phyloP scores from a whole-genome alignment of 2,329 filamentous ascomycete genomes.

The Sclerotinia nivalis region DNA sequence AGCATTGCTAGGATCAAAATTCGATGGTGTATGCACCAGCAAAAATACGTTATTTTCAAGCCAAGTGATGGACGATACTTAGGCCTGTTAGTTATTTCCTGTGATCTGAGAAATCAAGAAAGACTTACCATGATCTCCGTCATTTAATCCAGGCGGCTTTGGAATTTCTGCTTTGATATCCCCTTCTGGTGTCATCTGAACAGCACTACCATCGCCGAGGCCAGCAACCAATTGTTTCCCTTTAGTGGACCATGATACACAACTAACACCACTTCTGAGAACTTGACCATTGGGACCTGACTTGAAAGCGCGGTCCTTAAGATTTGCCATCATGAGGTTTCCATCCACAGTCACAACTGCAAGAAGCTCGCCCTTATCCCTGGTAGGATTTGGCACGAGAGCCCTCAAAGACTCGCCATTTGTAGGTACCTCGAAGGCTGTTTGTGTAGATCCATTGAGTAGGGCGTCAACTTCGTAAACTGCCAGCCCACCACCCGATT shows the following conservation, averaged over 20 bases:
- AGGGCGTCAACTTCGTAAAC: slow-evolving; percentile 77
- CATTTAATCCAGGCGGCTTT: slow-evolving; percentile 66
- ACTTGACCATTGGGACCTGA: slow-evolving; percentile 61
- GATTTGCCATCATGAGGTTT: slow-evolving; percentile 79
- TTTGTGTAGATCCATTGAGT: slow-evolving; percentile 63
- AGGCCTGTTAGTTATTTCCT: slow-evolving; percentile 34
- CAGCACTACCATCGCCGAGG: slow-evolving; percentile 73
- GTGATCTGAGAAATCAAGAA: neutral
- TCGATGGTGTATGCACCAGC: slow-evolving; percentile 70
- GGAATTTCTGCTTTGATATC: slow-evolving; percentile 76
- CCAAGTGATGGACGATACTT: slow-evolving; percentile 82
- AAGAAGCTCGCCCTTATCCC: slow-evolving; percentile 71
- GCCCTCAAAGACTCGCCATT: slow-evolving; percentile 72
- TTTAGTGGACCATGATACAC: slow-evolving; percentile 85
- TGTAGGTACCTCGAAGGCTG: slow-evolving; percentile 75
- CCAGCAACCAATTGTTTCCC: slow-evolving; percentile 93
- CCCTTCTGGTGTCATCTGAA: slow-evolving; percentile 83
- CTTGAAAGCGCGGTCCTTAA: slow-evolving; percentile 64
- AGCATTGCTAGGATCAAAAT: slow-evolving; percentile 52
- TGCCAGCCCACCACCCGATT: slow-evolving; percentile 76
- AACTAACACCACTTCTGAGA: slow-evolving; percentile 75
- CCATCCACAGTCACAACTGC: slow-evolving; percentile 80
- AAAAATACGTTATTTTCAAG: slow-evolving; percentile 86
- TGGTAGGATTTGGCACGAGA: slow-evolving; percentile 77
- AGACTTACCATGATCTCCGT: slow-evolving; percentile 65